A percentile compares a stretch with the other conserved stretches of the same genome.
Evolutionary conservation across 1,284 basidiomycete species (phyloP).

Genomic region (Malassezia yamatoensis): DNA sequence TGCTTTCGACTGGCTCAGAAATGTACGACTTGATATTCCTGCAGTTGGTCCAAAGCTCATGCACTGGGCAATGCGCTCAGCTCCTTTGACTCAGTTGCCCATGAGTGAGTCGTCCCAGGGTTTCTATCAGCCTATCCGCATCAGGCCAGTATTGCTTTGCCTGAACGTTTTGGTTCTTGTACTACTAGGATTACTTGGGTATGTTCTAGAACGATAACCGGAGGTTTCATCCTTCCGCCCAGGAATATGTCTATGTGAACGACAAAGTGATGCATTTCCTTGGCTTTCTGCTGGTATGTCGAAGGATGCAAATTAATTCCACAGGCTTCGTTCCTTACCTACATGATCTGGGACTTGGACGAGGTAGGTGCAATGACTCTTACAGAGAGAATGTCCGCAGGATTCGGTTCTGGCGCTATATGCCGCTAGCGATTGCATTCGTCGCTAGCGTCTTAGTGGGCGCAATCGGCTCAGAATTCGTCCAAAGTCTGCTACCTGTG

Average conservation of each 20-base stretch:
- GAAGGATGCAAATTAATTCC: not conserved
- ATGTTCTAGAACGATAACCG: not conserved
- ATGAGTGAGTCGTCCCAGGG: too few relatives aligned
- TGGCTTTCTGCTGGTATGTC: conserved; percentile 56
- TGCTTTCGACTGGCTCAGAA: too few relatives aligned
- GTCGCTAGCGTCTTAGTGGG: conserved; percentile 53
- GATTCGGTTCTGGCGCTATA: conserved; percentile 74
- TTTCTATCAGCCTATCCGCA: conserved; percentile 23
- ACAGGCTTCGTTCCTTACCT: conserved; percentile 66
- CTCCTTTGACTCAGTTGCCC: too few relatives aligned
- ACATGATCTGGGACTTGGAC: conserved; percentile 75
- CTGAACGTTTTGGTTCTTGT: conserved; percentile 29
- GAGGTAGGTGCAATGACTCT: conserved; percentile 54
- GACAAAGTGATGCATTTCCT: conserved; percentile 76
- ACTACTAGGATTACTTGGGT: conserved; percentile 33
- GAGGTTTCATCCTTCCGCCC: conserved; percentile 36
- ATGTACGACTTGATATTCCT: too few relatives aligned
- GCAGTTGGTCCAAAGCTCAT: conserved; percentile 14
- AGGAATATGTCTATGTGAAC: conserved; percentile 57
- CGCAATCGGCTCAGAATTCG: conserved; percentile 71
- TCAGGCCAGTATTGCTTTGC: conserved; percentile 33
- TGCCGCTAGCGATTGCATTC: conserved; percentile 59
- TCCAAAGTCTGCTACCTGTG: conserved; percentile 66
- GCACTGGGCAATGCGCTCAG: conserved; percentile 12
- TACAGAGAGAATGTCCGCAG: conserved; percentile 37